Evolutionary conservation across 208 protist species (phyloP), one percentile per base, ranked within the genome.

Genomic region (Leptomonas seymouri): DNA sequence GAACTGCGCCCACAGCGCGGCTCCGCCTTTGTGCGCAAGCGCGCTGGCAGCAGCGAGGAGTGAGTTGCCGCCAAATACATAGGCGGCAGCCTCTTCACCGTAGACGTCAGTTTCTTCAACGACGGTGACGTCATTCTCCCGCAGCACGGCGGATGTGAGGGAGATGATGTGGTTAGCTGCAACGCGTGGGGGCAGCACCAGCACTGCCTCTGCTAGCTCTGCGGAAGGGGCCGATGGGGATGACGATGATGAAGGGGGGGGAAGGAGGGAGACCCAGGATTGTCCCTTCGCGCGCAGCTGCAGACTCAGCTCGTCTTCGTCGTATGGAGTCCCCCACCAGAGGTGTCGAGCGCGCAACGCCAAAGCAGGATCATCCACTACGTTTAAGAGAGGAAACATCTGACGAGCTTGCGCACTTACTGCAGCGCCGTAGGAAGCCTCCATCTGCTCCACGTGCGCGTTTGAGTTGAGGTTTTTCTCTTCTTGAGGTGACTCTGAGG

Each of bases 121-220:
- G 9, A 94, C 30, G 1, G 34, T n/a, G 12, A 85, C 58, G 21
- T 64, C 67, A 18, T 36, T 78, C 18, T 72, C 50, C 31, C 45
- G 54, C 39, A 92, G 64, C 31, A 69, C 71, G n/a, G 81, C 48
- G 28, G 45, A 59, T 31, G 88, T 73, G 20, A 74, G 57, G 34
- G 60, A 45, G 34, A 90, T 72, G 9, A 69, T 59, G 18, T 64
- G 31, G 12, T 44, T 55, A n/a, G 77, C 85, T 21, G 74, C 44
- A 12, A 82, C 70, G 55, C 70, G 79, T 21, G 86, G 82, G 27
- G 83, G 78, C n/a, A 94, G 75, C 8, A 94, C 63, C 34, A 94
- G 67, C 25, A 93, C 75, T 4, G 71, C 73, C 81, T 84, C 69
- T 4, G 36, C 15, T 0, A 23, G 0, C 44, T 87, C 80, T 55